phyloP scores from a whole-genome alignment of 1,139 yeast species.

The Hemisphaericaspora xylofermentans region DNA sequence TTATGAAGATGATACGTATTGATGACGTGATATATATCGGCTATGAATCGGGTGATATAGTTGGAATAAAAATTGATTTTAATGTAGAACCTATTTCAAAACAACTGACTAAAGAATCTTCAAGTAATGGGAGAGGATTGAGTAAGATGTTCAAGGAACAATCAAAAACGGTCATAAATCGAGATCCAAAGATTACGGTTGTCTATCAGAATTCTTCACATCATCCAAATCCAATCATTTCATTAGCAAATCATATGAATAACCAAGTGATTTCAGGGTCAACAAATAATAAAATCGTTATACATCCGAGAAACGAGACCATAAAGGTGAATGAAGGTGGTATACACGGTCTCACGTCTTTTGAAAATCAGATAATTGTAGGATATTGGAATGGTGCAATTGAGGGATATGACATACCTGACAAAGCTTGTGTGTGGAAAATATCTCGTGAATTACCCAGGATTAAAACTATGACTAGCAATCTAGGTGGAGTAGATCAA shows the following conservation, averaged over 20 bases:
- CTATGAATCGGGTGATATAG: slow-evolving; percentile 57
- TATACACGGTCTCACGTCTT: slow-evolving; percentile 18
- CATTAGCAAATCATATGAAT: slow-evolving; percentile 22
- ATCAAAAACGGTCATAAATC: slow-evolving; percentile 21
- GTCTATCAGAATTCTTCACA: slow-evolving; percentile 30
- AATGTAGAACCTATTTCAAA: slow-evolving; percentile 2
- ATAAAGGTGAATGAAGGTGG: slow-evolving; percentile 22
- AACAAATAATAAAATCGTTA: slow-evolving; percentile 29
- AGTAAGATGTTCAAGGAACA: not conserved
- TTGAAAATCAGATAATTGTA: slow-evolving; percentile 15
- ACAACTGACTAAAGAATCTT: slow-evolving; percentile 4
- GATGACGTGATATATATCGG: slow-evolving; percentile 43
- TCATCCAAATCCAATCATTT: slow-evolving; percentile 52
- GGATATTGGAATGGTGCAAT: slow-evolving; percentile 46
- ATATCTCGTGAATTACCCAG: slow-evolving; percentile 18
- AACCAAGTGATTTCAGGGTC: slow-evolving; percentile 43
- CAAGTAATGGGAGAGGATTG: not conserved
- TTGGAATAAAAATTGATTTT: slow-evolving; percentile 27
- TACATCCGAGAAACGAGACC: slow-evolving; percentile 20
- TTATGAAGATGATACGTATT: slow-evolving; percentile 49
- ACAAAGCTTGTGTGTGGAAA: slow-evolving; percentile 8
- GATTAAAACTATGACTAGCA: slow-evolving; percentile 2
- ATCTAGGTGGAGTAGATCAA: slow-evolving; percentile 1
- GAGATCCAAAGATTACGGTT: slow-evolving; percentile 20
- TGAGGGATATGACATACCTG: slow-evolving; percentile 20